Evolutionary conservation across 306 rosid genomes (phyloP).

Genomic region (Malus asiatica): DNA sequence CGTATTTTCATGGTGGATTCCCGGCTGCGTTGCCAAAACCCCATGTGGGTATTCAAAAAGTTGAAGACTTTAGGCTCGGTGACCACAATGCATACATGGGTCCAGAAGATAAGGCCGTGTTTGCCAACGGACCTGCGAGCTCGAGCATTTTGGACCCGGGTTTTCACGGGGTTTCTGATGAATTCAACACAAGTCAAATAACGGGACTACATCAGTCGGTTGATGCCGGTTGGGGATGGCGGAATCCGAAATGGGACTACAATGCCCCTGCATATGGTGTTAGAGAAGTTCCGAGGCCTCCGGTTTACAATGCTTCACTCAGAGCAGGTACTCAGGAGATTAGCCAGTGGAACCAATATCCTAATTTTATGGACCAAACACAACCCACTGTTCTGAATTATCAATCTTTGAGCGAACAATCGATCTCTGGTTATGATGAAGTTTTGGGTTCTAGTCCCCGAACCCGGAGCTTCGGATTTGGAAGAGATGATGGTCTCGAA

Average conservation of each 20-base stretch:
- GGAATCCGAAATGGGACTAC: not conserved
- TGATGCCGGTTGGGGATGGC: not conserved
- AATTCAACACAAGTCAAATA: not conserved
- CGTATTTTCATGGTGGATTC: not conserved
- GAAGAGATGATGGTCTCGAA: constrained; percentile 3
- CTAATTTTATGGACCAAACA: not conserved
- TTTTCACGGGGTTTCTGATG: not conserved
- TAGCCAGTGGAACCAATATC: not conserved
- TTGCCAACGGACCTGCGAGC: not conserved
- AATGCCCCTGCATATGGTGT: not conserved
- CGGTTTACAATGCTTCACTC: not conserved
- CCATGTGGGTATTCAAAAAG: not conserved
- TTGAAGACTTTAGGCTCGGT: not conserved
- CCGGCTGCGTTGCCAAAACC: not conserved
- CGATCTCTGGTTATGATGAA: not conserved
- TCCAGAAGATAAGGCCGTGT: not conserved
- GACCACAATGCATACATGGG: not conserved
- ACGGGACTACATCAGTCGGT: not conserved
- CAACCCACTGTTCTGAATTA: not conserved
- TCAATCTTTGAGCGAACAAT: not conserved
- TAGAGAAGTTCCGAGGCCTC: constrained; percentile 4
- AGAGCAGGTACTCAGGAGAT: not conserved
- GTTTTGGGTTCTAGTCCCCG: constrained; percentile 1
- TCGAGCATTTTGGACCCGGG: not conserved
- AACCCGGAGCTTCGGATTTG: not conserved